Base-by-base conservation (phyloP, 352 stramenopile genomes). In the Phytophthora ohioensis region DNA sequence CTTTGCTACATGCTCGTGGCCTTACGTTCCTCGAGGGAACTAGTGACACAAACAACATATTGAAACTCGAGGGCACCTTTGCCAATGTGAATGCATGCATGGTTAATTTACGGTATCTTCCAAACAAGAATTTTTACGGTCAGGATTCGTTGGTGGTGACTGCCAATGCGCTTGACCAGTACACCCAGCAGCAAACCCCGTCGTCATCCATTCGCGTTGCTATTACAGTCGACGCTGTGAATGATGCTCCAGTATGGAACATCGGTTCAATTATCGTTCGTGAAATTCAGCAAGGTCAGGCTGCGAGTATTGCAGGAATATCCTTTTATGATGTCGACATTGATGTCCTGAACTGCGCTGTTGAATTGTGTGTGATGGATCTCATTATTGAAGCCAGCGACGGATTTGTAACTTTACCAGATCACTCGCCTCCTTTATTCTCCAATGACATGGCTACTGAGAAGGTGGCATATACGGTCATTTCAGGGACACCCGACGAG, bases 191-290 rank as follows among this genome's bases (percentile, higher is more conserved):
- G 17, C 31, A 76, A 34, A 82, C 81, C 0, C 60, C 77, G 5
- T 51, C 55, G 15, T 77, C 72, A 31, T 72, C 55, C 0, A 46
- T 76, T 0, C 60, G 45, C 1, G 61, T 92, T 38, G 6, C 27
- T 4, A 80, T 93, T 27, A 52, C 49, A 1, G 63, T 92, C 15
- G 57, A 86, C 12, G 60, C 82, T 1, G 69, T 91, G 3, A 93
- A 93, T 54, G 82, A 93, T 41, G 34, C 75, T 3, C 86, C 86
- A 5, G 54, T 81, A 43, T 94, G 86, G 86, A 82, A 62, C 34
- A 46, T 79, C 11, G 72, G 78, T 27, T 69, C 60, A 21, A 63
- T 41, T 36, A 54, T 61, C 30, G 46, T 58, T 38, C 64, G 67
- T 64, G 39, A 64, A 34, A 54, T 76, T n/a, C 66, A 73, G 34